These are phyloP conservation scores for Monosporascus sp. DNA, from an alignment of 2,329 filamentous ascomycete species.

Conservation along the genomic window DNA sequence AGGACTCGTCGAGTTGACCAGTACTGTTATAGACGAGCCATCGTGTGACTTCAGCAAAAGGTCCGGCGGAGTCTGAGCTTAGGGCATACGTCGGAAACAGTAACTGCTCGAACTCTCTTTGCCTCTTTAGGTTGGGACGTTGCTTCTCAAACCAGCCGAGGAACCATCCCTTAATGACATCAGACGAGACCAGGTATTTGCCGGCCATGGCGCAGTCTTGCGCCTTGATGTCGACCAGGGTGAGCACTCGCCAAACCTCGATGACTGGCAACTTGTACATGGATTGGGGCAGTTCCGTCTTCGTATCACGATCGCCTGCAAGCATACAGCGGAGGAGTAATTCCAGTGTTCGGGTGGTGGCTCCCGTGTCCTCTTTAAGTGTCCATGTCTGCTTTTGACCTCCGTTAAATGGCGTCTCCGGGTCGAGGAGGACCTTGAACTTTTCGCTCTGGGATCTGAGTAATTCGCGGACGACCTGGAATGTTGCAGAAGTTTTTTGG, in stretches of 20 bases:
- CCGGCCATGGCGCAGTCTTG: neutral
- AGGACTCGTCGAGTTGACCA: conserved; percentile 1
- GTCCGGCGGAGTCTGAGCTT: too few species aligned
- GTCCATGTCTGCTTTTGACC: neutral
- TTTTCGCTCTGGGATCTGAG: neutral
- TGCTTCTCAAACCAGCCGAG: neutral
- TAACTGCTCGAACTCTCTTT: neutral
- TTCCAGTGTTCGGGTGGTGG: neutral
- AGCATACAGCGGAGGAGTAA: neutral
- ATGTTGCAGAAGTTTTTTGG: neutral
- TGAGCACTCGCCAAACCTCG: neutral
- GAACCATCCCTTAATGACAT: neutral
- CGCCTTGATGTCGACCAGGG: neutral
- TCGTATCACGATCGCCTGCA: neutral
- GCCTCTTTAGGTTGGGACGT: neutral
- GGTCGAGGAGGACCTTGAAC: neutral
- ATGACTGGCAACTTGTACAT: neutral
- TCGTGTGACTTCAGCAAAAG: neutral
- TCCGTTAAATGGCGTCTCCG: neutral
- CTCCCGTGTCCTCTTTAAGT: neutral
- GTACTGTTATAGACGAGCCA: neutral
- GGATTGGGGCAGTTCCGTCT: neutral
- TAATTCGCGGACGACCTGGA: neutral
- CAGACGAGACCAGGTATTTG: neutral
- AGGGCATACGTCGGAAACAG: conserved; percentile 2